Evolutionary conservation across 148 eudicot genomes (phyloP), one percentile per base, ranked within the genome.

Genomic region (Nyssa sinensis): DNA sequence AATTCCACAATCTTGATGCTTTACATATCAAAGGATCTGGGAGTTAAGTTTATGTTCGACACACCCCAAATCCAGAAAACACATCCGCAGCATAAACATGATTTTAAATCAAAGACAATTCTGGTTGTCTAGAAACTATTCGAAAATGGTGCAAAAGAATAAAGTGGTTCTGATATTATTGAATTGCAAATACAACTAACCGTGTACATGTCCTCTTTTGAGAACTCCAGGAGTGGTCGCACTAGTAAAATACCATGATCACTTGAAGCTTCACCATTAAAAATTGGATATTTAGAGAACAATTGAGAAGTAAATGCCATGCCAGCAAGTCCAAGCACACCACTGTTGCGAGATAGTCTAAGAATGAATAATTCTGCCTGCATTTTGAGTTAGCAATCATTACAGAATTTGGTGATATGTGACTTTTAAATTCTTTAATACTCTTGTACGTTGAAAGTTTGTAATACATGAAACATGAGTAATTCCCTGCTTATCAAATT

Each of bases 261-360:
- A 63, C 76, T 79, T 59, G 88, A 77, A 60, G 76, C 74, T 74
- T 80, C 78, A 25, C 44, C 84, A 74, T 60, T 25, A 62, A 69
- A 65, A 71, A 66, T 65, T 57, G 84, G 85, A 82, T 78, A 74
- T 49, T 73, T 72, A 3, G 84, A 75, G 68, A 87, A 95, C 63
- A 92, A 68, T 60, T 89, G 90, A 64, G 94, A 89, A 47, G 84
- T 57, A 74, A 87, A 92, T 78, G 97, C 91, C 96, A 92, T 92
- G 71, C 99, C 99, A 72, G 97, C 97, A 79, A 95, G 94, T 76
- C 99, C 97, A 81, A 95, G 96, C 55, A 92, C 94, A 73, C 99
- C 99, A 83, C 99, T 95, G 77, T 83, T 88, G 82, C 99, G 92
- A 78, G 97, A 95, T 69, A 93, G 82, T 73, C 99, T 89, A 64